Percentiles rank a stretch among this genome's conserved stretches.
These are phyloP conservation scores for Mycena vulgaris DNA, from an alignment of 768 basidiomycete genomes.

Conservation along the genomic window DNA sequence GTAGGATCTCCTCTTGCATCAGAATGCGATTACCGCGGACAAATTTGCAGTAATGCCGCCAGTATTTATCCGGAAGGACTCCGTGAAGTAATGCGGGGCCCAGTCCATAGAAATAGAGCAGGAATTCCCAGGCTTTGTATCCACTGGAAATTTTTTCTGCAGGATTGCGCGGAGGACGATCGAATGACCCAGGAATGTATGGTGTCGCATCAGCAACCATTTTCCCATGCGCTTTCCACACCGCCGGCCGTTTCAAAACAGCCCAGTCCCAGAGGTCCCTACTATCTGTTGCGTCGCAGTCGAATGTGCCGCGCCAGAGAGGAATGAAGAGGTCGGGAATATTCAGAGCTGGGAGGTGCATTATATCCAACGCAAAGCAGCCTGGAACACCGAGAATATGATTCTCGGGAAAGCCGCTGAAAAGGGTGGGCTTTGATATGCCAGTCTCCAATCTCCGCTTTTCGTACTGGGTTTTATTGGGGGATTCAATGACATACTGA, in stretches of 20 bases:
- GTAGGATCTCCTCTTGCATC: constrained; percentile 36
- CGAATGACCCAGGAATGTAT: constrained; percentile 54
- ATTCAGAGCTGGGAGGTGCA: constrained; percentile 49
- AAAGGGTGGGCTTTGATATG: constrained; percentile 52
- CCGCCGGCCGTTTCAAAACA: constrained; percentile 24
- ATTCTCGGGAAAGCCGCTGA: constrained; percentile 47
- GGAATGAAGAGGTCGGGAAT: constrained; percentile 40
- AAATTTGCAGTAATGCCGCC: constrained; percentile 44
- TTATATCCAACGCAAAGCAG: constrained; percentile 52
- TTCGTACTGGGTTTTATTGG: constrained; percentile 39
- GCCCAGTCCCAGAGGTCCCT: constrained; percentile 40
- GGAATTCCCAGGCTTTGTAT: constrained; percentile 50
- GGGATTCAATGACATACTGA: background rate
- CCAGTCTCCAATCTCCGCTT: constrained; percentile 50
- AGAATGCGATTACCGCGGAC: constrained; percentile 42
- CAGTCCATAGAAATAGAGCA: constrained; percentile 45
- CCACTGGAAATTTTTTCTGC: constrained; percentile 37
- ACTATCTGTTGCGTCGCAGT: constrained; percentile 34
- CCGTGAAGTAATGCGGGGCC: constrained; percentile 44
- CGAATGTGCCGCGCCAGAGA: constrained; percentile 42
- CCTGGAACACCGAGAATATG: constrained; percentile 48
- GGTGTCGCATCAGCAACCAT: constrained; percentile 30
- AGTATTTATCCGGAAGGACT: constrained; percentile 40
- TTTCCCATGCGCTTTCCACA: constrained; percentile 43
- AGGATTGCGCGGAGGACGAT: constrained; percentile 48